phyloP scores from a whole-genome alignment of 2,329 filamentous ascomycete genomes.

The Diaporthe aspalathi region DNA sequence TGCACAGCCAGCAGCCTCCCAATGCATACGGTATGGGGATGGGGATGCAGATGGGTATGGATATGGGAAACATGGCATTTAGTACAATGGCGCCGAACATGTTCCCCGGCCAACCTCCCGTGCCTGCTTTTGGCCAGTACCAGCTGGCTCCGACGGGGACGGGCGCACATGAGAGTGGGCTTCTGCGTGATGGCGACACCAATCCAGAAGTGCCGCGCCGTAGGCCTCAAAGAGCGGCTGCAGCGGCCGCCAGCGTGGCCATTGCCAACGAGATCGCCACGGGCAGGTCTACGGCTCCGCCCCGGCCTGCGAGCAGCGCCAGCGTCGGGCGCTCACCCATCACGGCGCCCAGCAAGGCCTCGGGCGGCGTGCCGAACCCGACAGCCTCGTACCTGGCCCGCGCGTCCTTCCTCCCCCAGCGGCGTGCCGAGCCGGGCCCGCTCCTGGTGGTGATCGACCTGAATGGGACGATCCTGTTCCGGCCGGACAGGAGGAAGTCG shows the following conservation, averaged over 20 bases:
- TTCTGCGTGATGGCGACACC: neutral
- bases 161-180: neutral
- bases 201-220: neutral
- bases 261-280: slow-evolving; percentile 41
- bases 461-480: slow-evolving; percentile 88
- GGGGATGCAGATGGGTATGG: neutral
- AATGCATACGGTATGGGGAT: neutral
- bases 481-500: slow-evolving; percentile 65
- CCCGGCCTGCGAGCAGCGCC: neutral
- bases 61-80: slow-evolving; percentile 15
- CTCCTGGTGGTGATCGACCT: slow-evolving; percentile 90
- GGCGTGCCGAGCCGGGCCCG: slow-evolving; percentile 62
- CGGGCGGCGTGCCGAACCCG: slow-evolving; percentile 71
- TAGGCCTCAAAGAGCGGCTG: neutral
- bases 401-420: slow-evolving; percentile 57
- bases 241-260: slow-evolving; percentile 52
- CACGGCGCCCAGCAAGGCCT: slow-evolving; percentile 52
- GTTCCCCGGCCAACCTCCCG: slow-evolving; percentile 19
- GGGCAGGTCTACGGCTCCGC: slow-evolving; percentile 11
- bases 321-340: slow-evolving; percentile 41
- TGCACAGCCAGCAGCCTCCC: neutral
- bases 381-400: slow-evolving; percentile 69
- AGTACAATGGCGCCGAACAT: slow-evolving; percentile 22
- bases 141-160: neutral
- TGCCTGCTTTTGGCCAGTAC: slow-evolving; percentile 18